Evolutionary conservation across 1,284 basidiomycete species (phyloP).

Genomic region (Malassezia furfur): DNA sequence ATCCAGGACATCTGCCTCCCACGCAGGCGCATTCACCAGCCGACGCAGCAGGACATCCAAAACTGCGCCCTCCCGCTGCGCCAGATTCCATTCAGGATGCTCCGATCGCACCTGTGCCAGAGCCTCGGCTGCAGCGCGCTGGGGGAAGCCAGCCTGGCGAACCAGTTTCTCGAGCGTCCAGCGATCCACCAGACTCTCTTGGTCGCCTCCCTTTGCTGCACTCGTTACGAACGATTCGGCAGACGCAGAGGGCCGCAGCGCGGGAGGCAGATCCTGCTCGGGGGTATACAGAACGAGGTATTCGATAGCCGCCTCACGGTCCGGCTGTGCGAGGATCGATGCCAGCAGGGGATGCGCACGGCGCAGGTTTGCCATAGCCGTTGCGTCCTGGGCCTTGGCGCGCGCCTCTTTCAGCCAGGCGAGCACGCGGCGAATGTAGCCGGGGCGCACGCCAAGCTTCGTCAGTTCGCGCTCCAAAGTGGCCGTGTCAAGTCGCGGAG

Average conservation of each 20-base stretch:
- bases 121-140: constrained; percentile 59
- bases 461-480: constrained; percentile 31
- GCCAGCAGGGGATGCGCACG: constrained; percentile 28
- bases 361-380: constrained; percentile 10
- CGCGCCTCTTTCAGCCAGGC: constrained; percentile 34
- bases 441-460: constrained; percentile 39
- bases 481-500: constrained; percentile 18
- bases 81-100: background rate
- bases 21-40: background rate
- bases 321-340: constrained; percentile 30
- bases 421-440: constrained; percentile 34
- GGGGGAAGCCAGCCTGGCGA: constrained; percentile 75
- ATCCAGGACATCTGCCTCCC: background rate
- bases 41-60: constrained; percentile 28
- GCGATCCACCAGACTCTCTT: constrained; percentile 57
- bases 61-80: constrained; percentile 21
- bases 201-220: constrained; percentile 54
- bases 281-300: constrained; percentile 66
- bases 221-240: constrained; percentile 60
- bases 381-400: constrained; percentile 17
- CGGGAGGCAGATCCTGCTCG: constrained; percentile 63
- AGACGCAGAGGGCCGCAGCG: constrained; percentile 53
- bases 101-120: constrained; percentile 32
- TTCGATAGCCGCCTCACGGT: constrained; percentile 60
- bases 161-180: constrained; percentile 76